Base-by-base conservation (phyloP, 2,329 filamentous ascomycete species). In the Paracoccidioides lutzii region DNA sequence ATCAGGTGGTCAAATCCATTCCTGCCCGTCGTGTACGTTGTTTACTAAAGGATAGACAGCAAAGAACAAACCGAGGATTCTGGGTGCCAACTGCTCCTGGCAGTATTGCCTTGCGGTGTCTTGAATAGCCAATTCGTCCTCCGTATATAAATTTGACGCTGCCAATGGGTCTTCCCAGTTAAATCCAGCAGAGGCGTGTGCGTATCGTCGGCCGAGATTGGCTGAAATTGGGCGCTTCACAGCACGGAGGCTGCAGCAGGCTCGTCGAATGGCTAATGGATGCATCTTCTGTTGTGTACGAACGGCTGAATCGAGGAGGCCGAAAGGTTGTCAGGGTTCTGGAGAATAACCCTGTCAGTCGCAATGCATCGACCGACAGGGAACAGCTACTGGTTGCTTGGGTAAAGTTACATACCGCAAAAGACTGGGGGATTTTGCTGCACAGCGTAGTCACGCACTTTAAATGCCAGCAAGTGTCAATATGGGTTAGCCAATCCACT, bases 61-160 rank as follows among this genome's bases (percentile, higher is more conserved):
- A 55, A 32, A 35, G 33, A 22, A 71, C 81, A 62, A 78, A 95
- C 90, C 85, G 58, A 96, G 78, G 52, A 98, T 86, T 60, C 91
- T 79, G 52, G 93, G 93, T 44, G 87, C 76, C 74, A 98, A 78
- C 58, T 82, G 81, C 69, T 97, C 90, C 71, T 97, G 91, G 69
- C 90, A 97, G 67, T 97, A 98, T 59, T 88, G 81, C 71, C 95
- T 87, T 38, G 91, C 91, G 5, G 89, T 95, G 65, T 96, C 89
- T 44, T 86, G 79, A 62, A 98, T 91, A 12, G 90, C 89, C 61
- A 88, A 69, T 71, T 98, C 93, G 58, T 98, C 93, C 61, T 95
- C 88, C 0, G 90, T 95, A 65, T 90, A 80, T 46, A 95, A 74
- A 65, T 82, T 85, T 65, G 82, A 83, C 40, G 84, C 78, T 32